Conservation (phyloP, 257 asterid genomes). For the Przewalskia tangutica region DNA sequence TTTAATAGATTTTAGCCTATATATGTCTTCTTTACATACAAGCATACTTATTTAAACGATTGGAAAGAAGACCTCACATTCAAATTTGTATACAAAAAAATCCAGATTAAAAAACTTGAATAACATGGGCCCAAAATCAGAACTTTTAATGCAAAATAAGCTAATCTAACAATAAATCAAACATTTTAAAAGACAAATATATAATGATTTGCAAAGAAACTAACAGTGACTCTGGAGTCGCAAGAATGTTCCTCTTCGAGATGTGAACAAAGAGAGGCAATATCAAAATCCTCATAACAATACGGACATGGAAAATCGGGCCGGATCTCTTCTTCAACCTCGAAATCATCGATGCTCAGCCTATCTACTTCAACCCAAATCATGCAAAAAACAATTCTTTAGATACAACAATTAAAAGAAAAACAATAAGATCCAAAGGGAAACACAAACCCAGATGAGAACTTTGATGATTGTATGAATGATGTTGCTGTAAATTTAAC, state of each 20-base stretch:
- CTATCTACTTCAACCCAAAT: constrained; percentile 37
- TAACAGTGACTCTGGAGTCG: constrained; percentile 65
- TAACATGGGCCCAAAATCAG: background rate
- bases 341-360: constrained; percentile 50
- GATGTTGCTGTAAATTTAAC: constrained; percentile 45
- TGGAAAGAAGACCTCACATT: background rate
- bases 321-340: constrained; percentile 67
- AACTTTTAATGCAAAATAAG: constrained; percentile 4
- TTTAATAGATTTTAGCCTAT: background rate
- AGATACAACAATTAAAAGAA: background rate
- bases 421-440: background rate
- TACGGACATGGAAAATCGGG: constrained; percentile 73
- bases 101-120: background rate
- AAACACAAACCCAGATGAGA: constrained; percentile 49
- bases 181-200: background rate
- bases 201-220: constrained; percentile 17
- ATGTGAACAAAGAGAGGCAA: constrained; percentile 72
- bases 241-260: constrained; percentile 69
- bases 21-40: background rate
- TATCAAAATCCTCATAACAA: constrained; percentile 76
- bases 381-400: background rate
- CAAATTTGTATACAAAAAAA: background rate
- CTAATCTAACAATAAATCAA: constrained; percentile 1
- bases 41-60: background rate
- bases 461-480: constrained; percentile 16